phyloP scores from a whole-genome alignment of 140 eudicot genomes.

The Stevia rebaudiana region DNA sequence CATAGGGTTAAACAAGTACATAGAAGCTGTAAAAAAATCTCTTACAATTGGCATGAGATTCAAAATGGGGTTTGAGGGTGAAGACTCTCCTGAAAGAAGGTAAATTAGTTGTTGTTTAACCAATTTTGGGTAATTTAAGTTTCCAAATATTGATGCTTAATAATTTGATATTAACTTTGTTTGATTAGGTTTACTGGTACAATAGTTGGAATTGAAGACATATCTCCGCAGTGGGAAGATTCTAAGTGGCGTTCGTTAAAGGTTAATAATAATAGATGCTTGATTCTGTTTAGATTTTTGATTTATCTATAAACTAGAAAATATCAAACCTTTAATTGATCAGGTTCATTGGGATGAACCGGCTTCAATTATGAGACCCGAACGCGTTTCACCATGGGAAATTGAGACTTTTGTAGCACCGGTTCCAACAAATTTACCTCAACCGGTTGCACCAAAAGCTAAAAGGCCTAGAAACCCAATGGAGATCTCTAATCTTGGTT shows the following conservation, averaged over 20 bases:
- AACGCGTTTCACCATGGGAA: conserved; percentile 97
- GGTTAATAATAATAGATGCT: conserved; percentile 31
- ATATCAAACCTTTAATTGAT: background rate
- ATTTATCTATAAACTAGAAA: background rate
- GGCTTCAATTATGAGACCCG: conserved; percentile 74
- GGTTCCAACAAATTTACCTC: conserved; percentile 43
- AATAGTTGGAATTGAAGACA: conserved; percentile 69
- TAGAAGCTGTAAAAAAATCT: conserved; percentile 64
- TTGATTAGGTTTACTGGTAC: conserved; percentile 82
- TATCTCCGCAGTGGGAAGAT: conserved; percentile 62
- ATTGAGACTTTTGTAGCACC: conserved; percentile 80
- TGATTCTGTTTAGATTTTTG: background rate
- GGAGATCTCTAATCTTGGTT: conserved; percentile 59
- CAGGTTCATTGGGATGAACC: conserved; percentile 99
- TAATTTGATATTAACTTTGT: background rate
- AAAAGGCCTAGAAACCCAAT: conserved; percentile 53
- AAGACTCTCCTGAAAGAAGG: conserved; percentile 92
- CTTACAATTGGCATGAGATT: conserved; percentile 74
- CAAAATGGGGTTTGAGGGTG: conserved; percentile 93
- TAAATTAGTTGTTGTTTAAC: conserved; percentile 13
- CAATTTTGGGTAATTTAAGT: background rate
- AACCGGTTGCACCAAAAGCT: conserved; percentile 37
- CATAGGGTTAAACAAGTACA: conserved; percentile 68
- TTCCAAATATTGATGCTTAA: conserved; percentile 1
- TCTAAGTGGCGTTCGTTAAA: conserved; percentile 82